These are phyloP conservation scores for Hericium alpestre DNA, from an alignment of 768 basidiomycete species.

Conservation along the genomic window DNA sequence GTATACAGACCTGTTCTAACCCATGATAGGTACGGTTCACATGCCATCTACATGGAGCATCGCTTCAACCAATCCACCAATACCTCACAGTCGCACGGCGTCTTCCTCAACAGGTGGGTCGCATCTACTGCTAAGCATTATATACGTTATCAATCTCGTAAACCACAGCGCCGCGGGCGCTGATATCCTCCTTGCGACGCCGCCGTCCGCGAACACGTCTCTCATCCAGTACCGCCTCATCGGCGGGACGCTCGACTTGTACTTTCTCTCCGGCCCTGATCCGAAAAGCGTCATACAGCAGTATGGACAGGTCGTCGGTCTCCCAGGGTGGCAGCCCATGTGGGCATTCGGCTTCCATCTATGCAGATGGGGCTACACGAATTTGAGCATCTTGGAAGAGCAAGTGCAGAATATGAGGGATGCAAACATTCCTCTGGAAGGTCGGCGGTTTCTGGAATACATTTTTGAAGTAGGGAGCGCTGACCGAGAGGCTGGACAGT, in stretches of 20 bases:
- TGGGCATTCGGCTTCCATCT: constrained; percentile 79
- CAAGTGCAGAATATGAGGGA: constrained; percentile 50
- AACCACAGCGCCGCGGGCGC: constrained; percentile 48
- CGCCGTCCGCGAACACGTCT: constrained; percentile 40
- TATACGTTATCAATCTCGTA: neutral
- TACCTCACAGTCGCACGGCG: constrained; percentile 58
- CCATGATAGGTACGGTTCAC: constrained; percentile 50
- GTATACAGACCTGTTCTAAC: neutral
- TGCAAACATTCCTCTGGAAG: constrained; percentile 71
- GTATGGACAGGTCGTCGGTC: constrained; percentile 55
- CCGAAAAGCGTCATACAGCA: constrained; percentile 57
- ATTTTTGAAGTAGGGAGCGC: neutral
- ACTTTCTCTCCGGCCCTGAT: constrained; percentile 52
- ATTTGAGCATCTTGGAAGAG: constrained; percentile 45
- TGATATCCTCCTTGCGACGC: constrained; percentile 60
- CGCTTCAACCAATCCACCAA: constrained; percentile 44
- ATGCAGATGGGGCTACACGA: constrained; percentile 46
- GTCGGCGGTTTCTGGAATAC: constrained; percentile 19
- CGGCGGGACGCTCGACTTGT: constrained; percentile 70
- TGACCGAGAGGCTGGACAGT: constrained; percentile 24
- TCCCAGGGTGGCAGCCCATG: constrained; percentile 59
- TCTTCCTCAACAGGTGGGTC: constrained; percentile 58
- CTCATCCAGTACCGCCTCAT: constrained; percentile 64
- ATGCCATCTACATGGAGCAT: constrained; percentile 66
- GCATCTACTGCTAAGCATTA: neutral